Conservation (phyloP, 805 yeast species). For the Zygotorulaspora chibaensis region DNA sequence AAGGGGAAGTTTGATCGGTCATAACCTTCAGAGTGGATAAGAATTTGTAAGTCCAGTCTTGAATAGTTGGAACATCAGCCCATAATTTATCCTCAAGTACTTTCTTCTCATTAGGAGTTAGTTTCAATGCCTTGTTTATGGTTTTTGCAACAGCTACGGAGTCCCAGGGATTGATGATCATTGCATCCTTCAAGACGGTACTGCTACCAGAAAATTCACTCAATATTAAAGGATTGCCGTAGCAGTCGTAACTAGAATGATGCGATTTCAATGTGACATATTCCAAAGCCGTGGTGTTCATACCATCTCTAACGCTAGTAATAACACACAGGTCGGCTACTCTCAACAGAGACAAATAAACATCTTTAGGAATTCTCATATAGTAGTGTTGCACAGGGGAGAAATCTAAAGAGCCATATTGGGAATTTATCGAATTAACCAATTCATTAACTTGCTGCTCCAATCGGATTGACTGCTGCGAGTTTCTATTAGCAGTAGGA, state of each 20-base stretch:
- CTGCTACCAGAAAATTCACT: conserved; percentile 94
- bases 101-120: conserved; percentile 46
- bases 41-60: conserved; percentile 71
- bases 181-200: conserved; percentile 63
- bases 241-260: conserved; percentile 24
- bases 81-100: conserved; percentile 52
- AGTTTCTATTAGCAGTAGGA: conserved; percentile 41
- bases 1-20: conserved; percentile 35
- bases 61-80: conserved; percentile 67
- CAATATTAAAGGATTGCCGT: conserved; percentile 68
- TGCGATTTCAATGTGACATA: conserved; percentile 82
- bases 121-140: conserved; percentile 61
- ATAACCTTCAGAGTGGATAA: conserved; percentile 43
- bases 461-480: conserved; percentile 48
- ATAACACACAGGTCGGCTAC: conserved; percentile 88
- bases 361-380: conserved; percentile 81
- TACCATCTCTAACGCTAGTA: conserved; percentile 91
- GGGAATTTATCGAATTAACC: conserved; percentile 76
- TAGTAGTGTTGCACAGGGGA: conserved; percentile 92
- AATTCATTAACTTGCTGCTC: conserved; percentile 82
- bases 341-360: conserved; percentile 80
- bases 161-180: conserved; percentile 95
- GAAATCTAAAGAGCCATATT: conserved; percentile 74
- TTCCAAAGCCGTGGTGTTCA: conserved; percentile 92
- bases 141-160: conserved; percentile 86